Evolutionary conservation across 805 yeast genomes (phyloP).

Genomic region (Priceomyces melissophilus): DNA sequence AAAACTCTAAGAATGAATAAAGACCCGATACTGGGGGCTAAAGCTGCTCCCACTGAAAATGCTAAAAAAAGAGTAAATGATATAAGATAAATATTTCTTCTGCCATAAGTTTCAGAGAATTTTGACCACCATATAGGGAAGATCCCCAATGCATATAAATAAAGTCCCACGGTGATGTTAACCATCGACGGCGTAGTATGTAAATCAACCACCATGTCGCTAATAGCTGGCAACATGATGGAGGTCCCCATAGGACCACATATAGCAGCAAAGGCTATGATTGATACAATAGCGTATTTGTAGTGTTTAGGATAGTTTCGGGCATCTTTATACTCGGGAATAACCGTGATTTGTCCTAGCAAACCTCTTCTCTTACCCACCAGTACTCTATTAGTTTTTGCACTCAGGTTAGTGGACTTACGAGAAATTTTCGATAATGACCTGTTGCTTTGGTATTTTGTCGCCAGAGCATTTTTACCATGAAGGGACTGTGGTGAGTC

Average conservation of each 20-base stretch:
- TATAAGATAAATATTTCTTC: conserved; percentile 67
- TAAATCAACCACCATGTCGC: conserved; percentile 51
- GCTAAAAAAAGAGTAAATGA: conserved; percentile 62
- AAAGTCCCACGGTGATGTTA: conserved; percentile 78
- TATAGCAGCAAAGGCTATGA: conserved; percentile 71
- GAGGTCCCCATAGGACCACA: conserved; percentile 91
- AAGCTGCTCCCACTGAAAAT: conserved; percentile 70
- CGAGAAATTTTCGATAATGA: no score
- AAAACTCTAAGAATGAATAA: conserved; percentile 68
- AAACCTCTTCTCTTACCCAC: conserved; percentile 55
- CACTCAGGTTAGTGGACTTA: no score
- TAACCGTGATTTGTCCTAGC: conserved; percentile 44
- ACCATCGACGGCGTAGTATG: conserved; percentile 58
- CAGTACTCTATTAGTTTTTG: conserved; percentile 15
- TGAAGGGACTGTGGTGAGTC: no score
- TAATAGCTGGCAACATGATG: conserved; percentile 75
- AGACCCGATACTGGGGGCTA: conserved; percentile 56
- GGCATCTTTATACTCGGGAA: conserved; percentile 76
- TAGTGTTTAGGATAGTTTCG: conserved; percentile 51
- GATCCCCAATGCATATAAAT: conserved; percentile 67
- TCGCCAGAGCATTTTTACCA: no score
- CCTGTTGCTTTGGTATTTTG: no score
- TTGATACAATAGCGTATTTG: conserved; percentile 55
- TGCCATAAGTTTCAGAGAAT: conserved; percentile 69
- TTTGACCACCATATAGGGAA: conserved; percentile 91